Evolutionary conservation across 2,329 filamentous ascomycete genomes (phyloP).

Genomic region (Aspergillus sp.): DNA sequence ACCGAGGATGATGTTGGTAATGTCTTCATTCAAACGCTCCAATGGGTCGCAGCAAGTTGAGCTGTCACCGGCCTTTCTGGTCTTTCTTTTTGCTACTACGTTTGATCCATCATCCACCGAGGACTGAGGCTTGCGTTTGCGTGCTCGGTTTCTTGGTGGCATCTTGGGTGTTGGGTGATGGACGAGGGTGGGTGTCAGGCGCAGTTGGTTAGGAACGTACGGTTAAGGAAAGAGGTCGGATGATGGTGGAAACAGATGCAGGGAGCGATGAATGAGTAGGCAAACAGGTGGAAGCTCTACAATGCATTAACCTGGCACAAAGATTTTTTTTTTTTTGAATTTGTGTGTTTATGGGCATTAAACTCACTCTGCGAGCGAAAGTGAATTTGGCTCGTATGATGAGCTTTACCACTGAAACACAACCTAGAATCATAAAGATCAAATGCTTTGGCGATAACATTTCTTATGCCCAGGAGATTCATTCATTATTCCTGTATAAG

Average conservation of each 20-base stretch:
- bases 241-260: not conserved
- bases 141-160: not conserved
- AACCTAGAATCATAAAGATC: not conserved
- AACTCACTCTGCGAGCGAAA: not conserved
- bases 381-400: not conserved
- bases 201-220: not conserved
- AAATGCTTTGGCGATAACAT: not conserved
- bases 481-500: not conserved
- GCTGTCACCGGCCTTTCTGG: not conserved
- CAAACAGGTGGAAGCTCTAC: not conserved
- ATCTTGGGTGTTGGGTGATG: not conserved
- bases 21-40: not conserved
- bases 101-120: not conserved
- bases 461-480: not conserved
- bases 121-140: not conserved
- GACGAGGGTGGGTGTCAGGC: not conserved
- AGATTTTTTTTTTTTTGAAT: not conserved
- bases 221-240: not conserved
- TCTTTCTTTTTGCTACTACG: not conserved
- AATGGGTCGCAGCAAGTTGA: not conserved
- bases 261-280: not conserved
- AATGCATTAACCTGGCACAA: not conserved
- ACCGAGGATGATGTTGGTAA: not conserved
- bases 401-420: too few species aligned
- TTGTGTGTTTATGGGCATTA: not conserved